phyloP scores from a whole-genome alignment of 2,329 filamentous ascomycete genomes.

The Gnomoniopsis sp. region DNA sequence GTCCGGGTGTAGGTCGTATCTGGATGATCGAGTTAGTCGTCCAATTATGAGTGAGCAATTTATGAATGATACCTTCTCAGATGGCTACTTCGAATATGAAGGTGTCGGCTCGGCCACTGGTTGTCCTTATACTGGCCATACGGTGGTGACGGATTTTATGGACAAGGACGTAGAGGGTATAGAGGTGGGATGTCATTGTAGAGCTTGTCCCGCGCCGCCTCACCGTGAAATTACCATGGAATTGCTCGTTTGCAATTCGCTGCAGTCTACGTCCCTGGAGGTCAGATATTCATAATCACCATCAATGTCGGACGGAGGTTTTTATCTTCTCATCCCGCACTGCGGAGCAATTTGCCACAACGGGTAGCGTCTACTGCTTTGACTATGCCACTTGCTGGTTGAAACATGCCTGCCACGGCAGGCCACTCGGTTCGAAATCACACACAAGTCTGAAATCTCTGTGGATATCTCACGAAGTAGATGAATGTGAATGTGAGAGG shows the following conservation, averaged over 20 bases:
- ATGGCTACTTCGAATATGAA: slow-evolving; percentile 25
- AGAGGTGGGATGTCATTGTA: slow-evolving; percentile 19
- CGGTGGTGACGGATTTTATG: slow-evolving; percentile 25
- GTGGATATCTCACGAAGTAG: too few species aligned
- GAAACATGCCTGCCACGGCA: too few species aligned
- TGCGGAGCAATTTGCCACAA: too few species aligned
- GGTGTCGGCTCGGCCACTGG: slow-evolving; percentile 19
- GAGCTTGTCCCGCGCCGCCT: slow-evolving; percentile 24
- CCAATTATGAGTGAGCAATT: slow-evolving; percentile 22
- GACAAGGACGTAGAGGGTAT: slow-evolving; percentile 27
- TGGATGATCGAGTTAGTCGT: slow-evolving; percentile 14
- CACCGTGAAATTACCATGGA: slow-evolving; percentile 27
- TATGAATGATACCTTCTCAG: slow-evolving; percentile 26
- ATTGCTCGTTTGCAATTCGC: slow-evolving; percentile 34
- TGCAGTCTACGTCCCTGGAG: slow-evolving; percentile 32
- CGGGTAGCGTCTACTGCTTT: too few species aligned
- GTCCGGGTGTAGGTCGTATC: slow-evolving; percentile 2
- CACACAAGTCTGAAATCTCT: too few species aligned
- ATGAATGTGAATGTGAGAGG: too few species aligned
- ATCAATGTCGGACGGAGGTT: slow-evolving; percentile 22
- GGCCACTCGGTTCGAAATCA: too few species aligned
- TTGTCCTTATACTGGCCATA: slow-evolving; percentile 7
- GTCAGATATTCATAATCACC: slow-evolving; percentile 40
- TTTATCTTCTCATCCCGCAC: too few species aligned
- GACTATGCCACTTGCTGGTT: too few species aligned